phyloP scores from a whole-genome alignment of 148 eudicot species.

The Silene latifolia region DNA sequence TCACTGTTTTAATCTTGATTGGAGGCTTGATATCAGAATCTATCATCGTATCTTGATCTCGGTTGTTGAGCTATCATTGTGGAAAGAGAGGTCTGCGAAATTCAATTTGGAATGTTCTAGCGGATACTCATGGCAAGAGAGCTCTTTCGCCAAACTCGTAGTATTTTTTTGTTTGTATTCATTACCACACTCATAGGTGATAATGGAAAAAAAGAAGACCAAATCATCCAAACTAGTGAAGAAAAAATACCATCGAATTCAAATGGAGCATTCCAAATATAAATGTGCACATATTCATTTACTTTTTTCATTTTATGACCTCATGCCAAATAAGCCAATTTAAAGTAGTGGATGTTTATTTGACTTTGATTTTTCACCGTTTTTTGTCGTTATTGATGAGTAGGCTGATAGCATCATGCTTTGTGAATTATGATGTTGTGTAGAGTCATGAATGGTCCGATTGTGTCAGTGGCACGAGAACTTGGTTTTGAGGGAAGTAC shows the following conservation, averaged over 20 bases:
- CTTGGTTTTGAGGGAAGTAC: slow-evolving; percentile 83
- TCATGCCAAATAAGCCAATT: neutral
- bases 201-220: no score
- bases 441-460: slow-evolving; percentile 87
- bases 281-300: no score
- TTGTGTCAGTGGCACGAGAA: slow-evolving; percentile 60
- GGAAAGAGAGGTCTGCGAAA: neutral
- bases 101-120: neutral
- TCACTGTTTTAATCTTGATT: no score
- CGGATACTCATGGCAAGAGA: neutral
- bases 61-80: no score
- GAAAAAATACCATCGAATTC: neutral
- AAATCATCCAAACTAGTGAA: no score
- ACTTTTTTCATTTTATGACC: no score
- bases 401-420: neutral
- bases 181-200: no score
- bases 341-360: neutral
- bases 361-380: neutral
- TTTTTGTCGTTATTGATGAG: neutral
- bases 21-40: no score
- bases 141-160: no score
- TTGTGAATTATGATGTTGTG: neutral
- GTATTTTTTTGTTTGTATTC: no score
- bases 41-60: no score
- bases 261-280: no score